Evolutionary conservation across 1,139 yeast species (phyloP).

Genomic region (Debaryomyces subglobosus): DNA sequence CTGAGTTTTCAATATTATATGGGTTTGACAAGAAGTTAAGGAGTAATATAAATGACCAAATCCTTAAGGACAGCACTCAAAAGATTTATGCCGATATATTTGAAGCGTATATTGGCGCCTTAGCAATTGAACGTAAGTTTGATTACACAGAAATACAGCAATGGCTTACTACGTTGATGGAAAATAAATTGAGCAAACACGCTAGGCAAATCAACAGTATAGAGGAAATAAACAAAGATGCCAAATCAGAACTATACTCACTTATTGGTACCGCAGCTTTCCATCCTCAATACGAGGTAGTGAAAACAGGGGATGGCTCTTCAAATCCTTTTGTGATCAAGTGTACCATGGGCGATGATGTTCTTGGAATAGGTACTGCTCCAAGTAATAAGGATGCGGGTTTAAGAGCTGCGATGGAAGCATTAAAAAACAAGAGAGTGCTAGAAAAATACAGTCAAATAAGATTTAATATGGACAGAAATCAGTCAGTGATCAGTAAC

Average conservation of each 20-base stretch:
- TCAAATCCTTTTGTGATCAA: slow-evolving; percentile 59
- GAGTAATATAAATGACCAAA: slow-evolving; percentile 44
- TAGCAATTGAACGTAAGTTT: slow-evolving; percentile 61
- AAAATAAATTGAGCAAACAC: slow-evolving; percentile 28
- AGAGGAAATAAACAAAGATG: slow-evolving; percentile 53
- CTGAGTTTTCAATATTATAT: slow-evolving; percentile 71
- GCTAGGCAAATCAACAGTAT: slow-evolving; percentile 29
- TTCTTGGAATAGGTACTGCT: slow-evolving; percentile 63
- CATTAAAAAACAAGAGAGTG: slow-evolving; percentile 57
- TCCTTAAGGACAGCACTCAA: slow-evolving; percentile 40
- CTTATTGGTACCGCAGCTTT: slow-evolving; percentile 74
- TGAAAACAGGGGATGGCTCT: slow-evolving; percentile 56
- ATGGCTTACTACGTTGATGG: slow-evolving; percentile 64
- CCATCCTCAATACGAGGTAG: slow-evolving; percentile 66
- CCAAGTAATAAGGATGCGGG: slow-evolving; percentile 69
- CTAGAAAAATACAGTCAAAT: slow-evolving; percentile 66
- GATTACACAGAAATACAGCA: slow-evolving; percentile 48
- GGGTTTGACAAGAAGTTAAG: slow-evolving; percentile 66
- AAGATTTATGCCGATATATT: slow-evolving; percentile 77
- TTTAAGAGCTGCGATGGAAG: slow-evolving; percentile 69
- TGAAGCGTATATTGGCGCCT: slow-evolving; percentile 90
- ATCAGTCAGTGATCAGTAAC: slow-evolving; percentile 32
- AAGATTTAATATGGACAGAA: slow-evolving; percentile 66
- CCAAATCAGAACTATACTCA: slow-evolving; percentile 80
- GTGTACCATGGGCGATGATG: slow-evolving; percentile 61